Evolutionary conservation across 2,329 filamentous ascomycete species (phyloP).

Genomic region (Ceratocystis cubensis): DNA sequence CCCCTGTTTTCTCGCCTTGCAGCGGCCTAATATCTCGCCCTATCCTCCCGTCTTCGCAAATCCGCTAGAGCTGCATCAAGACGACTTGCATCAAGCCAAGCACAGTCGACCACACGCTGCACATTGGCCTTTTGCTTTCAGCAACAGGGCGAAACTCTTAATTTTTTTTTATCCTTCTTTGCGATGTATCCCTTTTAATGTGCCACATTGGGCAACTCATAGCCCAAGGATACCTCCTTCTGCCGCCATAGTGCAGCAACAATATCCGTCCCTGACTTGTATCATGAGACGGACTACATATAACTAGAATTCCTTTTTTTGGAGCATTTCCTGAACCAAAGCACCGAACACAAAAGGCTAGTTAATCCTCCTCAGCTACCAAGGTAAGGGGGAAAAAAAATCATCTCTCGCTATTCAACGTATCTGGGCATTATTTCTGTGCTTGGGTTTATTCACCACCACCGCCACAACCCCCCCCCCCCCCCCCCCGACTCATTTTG

Average conservation of each 20-base stretch:
- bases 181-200: background rate
- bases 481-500: too few relatives aligned
- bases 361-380: too few relatives aligned
- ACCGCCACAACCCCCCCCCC: too few relatives aligned
- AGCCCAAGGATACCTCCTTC: background rate
- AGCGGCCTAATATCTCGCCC: background rate
- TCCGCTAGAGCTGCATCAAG: background rate
- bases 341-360: too few relatives aligned
- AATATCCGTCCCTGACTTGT: background rate
- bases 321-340: too few relatives aligned
- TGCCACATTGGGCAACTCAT: background rate
- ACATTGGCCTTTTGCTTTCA: background rate
- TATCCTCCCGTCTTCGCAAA: background rate
- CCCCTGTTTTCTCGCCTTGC: background rate
- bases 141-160: background rate
- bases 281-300: background rate
- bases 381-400: too few relatives aligned
- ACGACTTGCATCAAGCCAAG: background rate
- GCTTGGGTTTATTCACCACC: background rate
- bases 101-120: background rate
- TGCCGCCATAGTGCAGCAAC: background rate
- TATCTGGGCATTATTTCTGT: background rate
- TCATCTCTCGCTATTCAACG: too few relatives aligned
- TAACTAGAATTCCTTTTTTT: background rate
- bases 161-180: background rate